Evolutionary conservation across 257 asterid genomes (phyloP).

Genomic region (Solanum clarkiae): DNA sequence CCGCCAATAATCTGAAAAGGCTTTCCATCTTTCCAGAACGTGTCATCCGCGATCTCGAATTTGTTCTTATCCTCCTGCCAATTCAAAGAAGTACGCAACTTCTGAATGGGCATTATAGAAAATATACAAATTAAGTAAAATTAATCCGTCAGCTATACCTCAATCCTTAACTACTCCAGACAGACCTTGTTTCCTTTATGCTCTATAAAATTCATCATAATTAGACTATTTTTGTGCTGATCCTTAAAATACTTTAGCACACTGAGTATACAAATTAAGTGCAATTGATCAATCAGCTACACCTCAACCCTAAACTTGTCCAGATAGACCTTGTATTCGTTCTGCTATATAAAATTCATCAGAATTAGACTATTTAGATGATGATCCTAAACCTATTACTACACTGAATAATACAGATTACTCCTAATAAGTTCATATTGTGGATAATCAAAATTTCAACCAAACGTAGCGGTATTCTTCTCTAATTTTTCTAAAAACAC

Average conservation of each 20-base stretch:
- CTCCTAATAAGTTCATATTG: neutral
- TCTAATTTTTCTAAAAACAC: neutral
- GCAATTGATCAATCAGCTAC: neutral
- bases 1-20: slow-evolving; percentile 89
- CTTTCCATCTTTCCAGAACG: slow-evolving; percentile 83
- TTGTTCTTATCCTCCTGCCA: slow-evolving; percentile 33
- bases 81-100: neutral
- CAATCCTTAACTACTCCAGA: neutral
- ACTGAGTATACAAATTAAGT: neutral
- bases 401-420: neutral
- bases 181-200: neutral
- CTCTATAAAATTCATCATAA: neutral
- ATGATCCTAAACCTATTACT: neutral
- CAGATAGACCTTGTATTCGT: neutral
- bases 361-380: neutral
- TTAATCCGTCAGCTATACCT: neutral
- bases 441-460: neutral
- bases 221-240: neutral
- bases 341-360: neutral
- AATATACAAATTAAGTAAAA: neutral
- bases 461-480: neutral
- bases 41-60: slow-evolving; percentile 67
- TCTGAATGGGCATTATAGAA: neutral
- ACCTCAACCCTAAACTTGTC: neutral
- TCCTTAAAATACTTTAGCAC: neutral